Conservation (phyloP, 306 rosid genomes). For the Datisca glomerata region DNA sequence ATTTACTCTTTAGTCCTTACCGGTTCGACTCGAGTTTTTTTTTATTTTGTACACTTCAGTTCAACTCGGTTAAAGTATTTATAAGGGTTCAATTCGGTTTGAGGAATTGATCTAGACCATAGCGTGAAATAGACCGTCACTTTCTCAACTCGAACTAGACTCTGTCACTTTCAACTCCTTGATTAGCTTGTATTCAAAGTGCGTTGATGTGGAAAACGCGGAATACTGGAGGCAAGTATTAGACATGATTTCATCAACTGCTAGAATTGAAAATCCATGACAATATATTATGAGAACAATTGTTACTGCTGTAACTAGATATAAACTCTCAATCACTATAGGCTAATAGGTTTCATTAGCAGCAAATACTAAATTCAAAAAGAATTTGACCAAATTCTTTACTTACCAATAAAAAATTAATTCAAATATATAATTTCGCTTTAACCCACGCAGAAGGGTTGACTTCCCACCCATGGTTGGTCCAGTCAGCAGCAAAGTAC, state of each 20-base stretch:
- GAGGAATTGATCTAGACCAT: too few relatives aligned
- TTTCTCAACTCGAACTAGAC: constrained; percentile 26
- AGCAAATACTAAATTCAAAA: too few relatives aligned
- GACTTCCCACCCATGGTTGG: constrained; percentile 99
- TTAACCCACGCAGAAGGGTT: constrained; percentile 56
- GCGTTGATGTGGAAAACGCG: constrained; percentile 29
- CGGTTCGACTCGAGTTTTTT: too few relatives aligned
- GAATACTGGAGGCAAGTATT: constrained; percentile 37
- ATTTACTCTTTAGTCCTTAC: too few relatives aligned
- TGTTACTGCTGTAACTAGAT: too few relatives aligned
- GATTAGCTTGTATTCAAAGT: constrained; percentile 48
- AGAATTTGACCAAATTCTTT: neutral
- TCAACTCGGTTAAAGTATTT: too few relatives aligned
- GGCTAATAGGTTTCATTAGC: too few relatives aligned
- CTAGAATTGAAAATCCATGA: too few relatives aligned
- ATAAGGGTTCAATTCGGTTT: too few relatives aligned
- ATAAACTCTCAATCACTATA: too few relatives aligned
- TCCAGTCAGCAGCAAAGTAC: constrained; percentile 75
- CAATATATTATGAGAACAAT: too few relatives aligned
- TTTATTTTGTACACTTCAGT: too few relatives aligned
- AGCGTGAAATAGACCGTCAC: constrained; percentile 15
- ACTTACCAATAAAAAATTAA: constrained; percentile 12
- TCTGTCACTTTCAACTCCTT: constrained; percentile 40
- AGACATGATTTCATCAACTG: neutral
- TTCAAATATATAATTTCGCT: constrained; percentile 1